Conservation (phyloP, 805 yeast genomes). For the Scheffersomyces ergatensis region DNA sequence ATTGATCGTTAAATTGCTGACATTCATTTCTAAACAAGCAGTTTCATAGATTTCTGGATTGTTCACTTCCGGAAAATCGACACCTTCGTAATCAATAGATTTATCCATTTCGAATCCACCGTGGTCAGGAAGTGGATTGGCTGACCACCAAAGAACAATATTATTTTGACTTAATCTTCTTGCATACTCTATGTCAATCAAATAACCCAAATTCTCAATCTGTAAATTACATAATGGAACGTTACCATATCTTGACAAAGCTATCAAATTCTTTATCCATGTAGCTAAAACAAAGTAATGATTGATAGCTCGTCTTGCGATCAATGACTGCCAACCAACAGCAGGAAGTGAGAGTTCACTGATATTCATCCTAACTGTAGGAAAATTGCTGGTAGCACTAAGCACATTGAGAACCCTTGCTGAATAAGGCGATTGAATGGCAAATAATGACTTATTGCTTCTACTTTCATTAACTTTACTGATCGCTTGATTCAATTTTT, state of each 20-base stretch:
- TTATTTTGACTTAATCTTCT: constrained; percentile 63
- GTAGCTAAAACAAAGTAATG: constrained; percentile 72
- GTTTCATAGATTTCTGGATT: constrained; percentile 76
- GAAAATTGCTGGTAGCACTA: constrained; percentile 51
- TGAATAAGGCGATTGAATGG: constrained; percentile 71
- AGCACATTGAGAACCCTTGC: constrained; percentile 46
- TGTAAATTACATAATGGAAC: constrained; percentile 86
- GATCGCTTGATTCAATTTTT: constrained; percentile 53
- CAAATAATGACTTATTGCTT: constrained; percentile 61
- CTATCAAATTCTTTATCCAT: constrained; percentile 66
- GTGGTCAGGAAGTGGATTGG: constrained; percentile 72
- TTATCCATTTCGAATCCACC: constrained; percentile 77
- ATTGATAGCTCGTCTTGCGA: constrained; percentile 62
- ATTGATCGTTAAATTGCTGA: constrained; percentile 80
- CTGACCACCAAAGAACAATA: constrained; percentile 93
- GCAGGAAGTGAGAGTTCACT: constrained; percentile 65
- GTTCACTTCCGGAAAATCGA: constrained; percentile 70
- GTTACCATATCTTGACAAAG: constrained; percentile 67
- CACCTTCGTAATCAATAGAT: constrained; percentile 50
- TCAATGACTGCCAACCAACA: constrained; percentile 74
- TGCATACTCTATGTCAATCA: constrained; percentile 86
- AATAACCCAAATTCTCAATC: constrained; percentile 70
- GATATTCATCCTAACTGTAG: constrained; percentile 59
- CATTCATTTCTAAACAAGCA: constrained; percentile 73
- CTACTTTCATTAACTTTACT: constrained; percentile 56